Percentiles rank a stretch among this genome's conserved stretches.
Evolutionary conservation across 805 yeast species (phyloP).

Genomic region (Kazachstania bromeliacearum): DNA sequence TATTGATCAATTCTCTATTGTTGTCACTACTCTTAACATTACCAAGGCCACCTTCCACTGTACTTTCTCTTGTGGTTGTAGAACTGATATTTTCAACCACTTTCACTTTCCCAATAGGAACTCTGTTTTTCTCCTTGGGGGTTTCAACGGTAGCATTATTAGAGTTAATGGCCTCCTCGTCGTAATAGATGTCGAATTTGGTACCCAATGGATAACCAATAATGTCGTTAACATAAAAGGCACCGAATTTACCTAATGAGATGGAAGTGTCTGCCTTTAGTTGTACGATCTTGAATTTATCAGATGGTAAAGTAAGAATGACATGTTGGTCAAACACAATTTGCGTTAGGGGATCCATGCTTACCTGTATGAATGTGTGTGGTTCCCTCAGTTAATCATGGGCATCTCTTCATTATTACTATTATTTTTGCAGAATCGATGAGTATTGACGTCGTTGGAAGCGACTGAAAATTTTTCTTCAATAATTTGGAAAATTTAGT

Average conservation of each 20-base stretch:
- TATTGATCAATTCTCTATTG: slow-evolving; percentile 55
- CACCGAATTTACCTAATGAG: slow-evolving; percentile 85
- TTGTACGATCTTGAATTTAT: slow-evolving; percentile 63
- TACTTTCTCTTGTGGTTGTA: background rate
- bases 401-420: background rate
- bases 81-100: slow-evolving; percentile 8
- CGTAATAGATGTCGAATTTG: slow-evolving; percentile 69
- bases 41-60: slow-evolving; percentile 23
- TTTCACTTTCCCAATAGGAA: slow-evolving; percentile 21
- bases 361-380: background rate
- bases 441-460: background rate
- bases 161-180: slow-evolving; percentile 5
- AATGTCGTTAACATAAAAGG: slow-evolving; percentile 63
- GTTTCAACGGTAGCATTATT: slow-evolving; percentile 3
- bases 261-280: slow-evolving; percentile 51
- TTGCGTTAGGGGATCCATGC: slow-evolving; percentile 20
- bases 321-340: slow-evolving; percentile 33
- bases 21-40: slow-evolving; percentile 39
- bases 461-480: slow-evolving; percentile 4
- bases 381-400: background rate
- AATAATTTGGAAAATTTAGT: slow-evolving; percentile 7
- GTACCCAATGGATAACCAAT: slow-evolving; percentile 82
- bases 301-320: slow-evolving; percentile 72
- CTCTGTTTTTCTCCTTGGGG: slow-evolving; percentile 15
- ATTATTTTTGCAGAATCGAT: too few species aligned